Evolutionary conservation across 768 basidiomycete genomes (phyloP), one percentile per base, ranked within the genome.

Genomic region (Leucocoprinus leucothites): DNA sequence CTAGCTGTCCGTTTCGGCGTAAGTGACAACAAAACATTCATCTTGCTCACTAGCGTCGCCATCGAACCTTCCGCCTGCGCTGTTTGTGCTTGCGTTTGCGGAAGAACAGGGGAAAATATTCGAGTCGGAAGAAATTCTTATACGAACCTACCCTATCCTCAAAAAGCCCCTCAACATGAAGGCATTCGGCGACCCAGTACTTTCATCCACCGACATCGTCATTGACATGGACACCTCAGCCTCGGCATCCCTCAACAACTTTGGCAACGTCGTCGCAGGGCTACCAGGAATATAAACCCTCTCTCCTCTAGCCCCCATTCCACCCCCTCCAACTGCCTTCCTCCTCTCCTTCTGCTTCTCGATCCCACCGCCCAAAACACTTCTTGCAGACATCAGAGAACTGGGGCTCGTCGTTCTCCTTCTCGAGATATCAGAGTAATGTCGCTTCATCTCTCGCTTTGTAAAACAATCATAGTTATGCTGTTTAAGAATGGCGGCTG

Each of bases 401-500:
- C n/a, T n/a, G n/a, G n/a, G n/a, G n/a, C n/a, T n/a, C n/a, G n/a
- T n/a, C n/a, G n/a, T n/a, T n/a, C n/a, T n/a, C n/a, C n/a, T n/a
- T n/a, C n/a, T n/a, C n/a, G n/a, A n/a, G n/a, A n/a, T n/a, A n/a
- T n/a, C n/a, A n/a, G n/a, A n/a, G n/a, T n/a, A n/a, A n/a, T n/a
- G n/a, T n/a, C n/a, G n/a, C n/a, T n/a, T n/a, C n/a, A n/a, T n/a
- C n/a, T n/a, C n/a, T n/a, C n/a, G n/a, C n/a, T n/a, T n/a, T n/a
- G n/a, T n/a, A n/a, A n/a, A n/a, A n/a, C n/a, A n/a, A n/a, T n/a
- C n/a, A n/a, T n/a, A n/a, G n/a, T n/a, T n/a, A n/a, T n/a, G 87
- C 87, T 91, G 80, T 69, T 89, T 93, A 61, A 97, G 74, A 56
- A 97, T 94, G 0, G 94, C 94, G 31, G 91, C 94, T n/a, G 94